Conservation (phyloP, 2,329 filamentous ascomycete species). For the Pseudogymnoascus sp. region DNA sequence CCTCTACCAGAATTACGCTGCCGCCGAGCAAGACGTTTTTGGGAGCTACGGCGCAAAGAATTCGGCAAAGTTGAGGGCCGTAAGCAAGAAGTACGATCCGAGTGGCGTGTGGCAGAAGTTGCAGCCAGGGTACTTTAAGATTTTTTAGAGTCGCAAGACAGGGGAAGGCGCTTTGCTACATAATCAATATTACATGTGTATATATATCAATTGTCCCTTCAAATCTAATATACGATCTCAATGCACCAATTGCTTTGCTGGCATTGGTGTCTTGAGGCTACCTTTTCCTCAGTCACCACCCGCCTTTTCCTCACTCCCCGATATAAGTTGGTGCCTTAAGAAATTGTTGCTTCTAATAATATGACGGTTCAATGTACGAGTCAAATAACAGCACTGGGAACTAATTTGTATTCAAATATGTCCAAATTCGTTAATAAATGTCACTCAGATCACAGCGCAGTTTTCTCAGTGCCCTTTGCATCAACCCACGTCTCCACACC, state of each 20-base stretch:
- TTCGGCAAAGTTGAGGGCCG: constrained; percentile 22
- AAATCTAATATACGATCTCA: not conserved
- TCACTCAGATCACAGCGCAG: not conserved
- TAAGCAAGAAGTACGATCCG: constrained; percentile 25
- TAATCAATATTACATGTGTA: not conserved
- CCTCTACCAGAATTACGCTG: constrained; percentile 37
- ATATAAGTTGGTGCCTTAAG: not conserved
- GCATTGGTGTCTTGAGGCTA: not conserved
- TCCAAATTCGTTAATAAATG: not conserved
- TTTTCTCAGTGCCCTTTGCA: not conserved
- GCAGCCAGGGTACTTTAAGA: constrained; percentile 36
- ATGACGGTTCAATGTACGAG: not conserved
- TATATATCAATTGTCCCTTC: not conserved
- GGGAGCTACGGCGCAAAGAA: constrained; percentile 31
- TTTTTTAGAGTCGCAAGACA: constrained; percentile 17
- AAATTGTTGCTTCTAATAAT: not conserved
- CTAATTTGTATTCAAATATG: not conserved
- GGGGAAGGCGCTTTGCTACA: not conserved
- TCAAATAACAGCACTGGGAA: not conserved
- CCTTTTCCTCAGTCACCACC: not conserved
- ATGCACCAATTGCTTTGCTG: not conserved
- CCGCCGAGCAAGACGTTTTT: constrained; percentile 31
- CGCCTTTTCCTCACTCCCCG: not conserved
- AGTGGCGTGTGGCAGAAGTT: constrained; percentile 25
- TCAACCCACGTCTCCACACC: not conserved